Evolutionary conservation across 2,329 filamentous ascomycete genomes (phyloP).

Genomic region (Aquanectria penicillioides): DNA sequence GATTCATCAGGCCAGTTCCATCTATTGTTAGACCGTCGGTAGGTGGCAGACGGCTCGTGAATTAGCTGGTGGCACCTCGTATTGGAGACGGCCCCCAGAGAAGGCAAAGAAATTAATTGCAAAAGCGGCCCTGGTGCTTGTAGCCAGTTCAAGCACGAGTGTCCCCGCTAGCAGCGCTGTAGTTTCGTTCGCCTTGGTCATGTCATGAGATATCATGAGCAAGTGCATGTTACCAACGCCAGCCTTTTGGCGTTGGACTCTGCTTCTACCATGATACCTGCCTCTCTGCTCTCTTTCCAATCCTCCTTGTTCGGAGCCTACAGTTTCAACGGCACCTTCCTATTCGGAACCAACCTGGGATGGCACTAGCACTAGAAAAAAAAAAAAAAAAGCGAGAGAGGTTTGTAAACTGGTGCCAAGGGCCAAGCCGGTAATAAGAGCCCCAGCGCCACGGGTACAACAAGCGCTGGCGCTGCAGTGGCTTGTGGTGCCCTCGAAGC

Average conservation of each 20-base stretch:
- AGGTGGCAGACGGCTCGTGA: conserved; percentile 6
- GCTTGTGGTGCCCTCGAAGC: neutral
- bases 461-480: neutral
- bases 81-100: neutral
- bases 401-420: too few relatives aligned
- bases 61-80: conserved; percentile 10
- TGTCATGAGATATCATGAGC: too few relatives aligned
- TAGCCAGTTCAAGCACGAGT: neutral
- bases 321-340: conserved; percentile 2
- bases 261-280: neutral
- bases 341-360: neutral
- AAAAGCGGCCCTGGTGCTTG: neutral
- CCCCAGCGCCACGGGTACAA: neutral
- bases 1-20: neutral
- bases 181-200: too few relatives aligned
- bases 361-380: too few relatives aligned
- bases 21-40: conserved; percentile 11
- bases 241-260: too few relatives aligned
- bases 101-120: neutral
- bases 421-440: too few relatives aligned
- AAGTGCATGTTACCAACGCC: too few relatives aligned
- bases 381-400: too few relatives aligned
- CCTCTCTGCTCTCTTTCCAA: neutral
- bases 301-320: neutral
- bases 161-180: too few relatives aligned